Evolutionary conservation across 2,329 filamentous ascomycete genomes (phyloP).

Genomic region (Exophiala sp.): DNA sequence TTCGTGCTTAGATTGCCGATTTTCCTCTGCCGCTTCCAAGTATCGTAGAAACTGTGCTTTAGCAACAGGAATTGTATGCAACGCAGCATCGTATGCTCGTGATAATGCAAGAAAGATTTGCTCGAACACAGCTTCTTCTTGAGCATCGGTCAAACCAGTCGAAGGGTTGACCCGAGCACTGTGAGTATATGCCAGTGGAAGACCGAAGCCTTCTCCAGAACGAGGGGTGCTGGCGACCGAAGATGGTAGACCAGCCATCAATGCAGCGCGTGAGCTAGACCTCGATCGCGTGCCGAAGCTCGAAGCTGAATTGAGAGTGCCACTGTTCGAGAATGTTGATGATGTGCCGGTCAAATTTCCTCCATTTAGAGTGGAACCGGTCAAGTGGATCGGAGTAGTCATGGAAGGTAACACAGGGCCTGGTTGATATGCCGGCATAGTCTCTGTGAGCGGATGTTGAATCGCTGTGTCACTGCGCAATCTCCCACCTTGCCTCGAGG

Average conservation of each 20-base stretch:
- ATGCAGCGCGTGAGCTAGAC: conserved; percentile 27
- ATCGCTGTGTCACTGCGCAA: conserved; percentile 52
- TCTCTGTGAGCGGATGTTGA: conserved; percentile 38
- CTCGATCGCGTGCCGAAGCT: conserved; percentile 23
- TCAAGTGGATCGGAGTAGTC: conserved; percentile 23
- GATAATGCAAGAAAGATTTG: conserved; percentile 74
- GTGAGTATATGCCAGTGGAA: conserved; percentile 47
- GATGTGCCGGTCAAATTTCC: conserved; percentile 17
- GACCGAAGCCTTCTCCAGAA: conserved; percentile 75
- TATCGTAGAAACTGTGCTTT: conserved; percentile 63
- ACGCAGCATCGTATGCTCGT: conserved; percentile 68
- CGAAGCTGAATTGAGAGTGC: conserved; percentile 15
- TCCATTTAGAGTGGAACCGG: conserved; percentile 21
- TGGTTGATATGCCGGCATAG: conserved; percentile 12
- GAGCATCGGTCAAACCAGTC: conserved; percentile 62
- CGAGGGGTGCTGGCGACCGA: conserved; percentile 66
- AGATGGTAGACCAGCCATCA: conserved; percentile 37
- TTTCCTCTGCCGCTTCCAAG: conserved; percentile 61
- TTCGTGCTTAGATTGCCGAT: conserved; percentile 58
- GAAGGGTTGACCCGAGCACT: conserved; percentile 51
- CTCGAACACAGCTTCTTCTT: conserved; percentile 79
- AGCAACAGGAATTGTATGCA: conserved; percentile 67
- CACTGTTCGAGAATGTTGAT: conserved; percentile 20
- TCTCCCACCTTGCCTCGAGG: conserved; percentile 37
- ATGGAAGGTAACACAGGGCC: conserved; percentile 18